Conservation (phyloP, 2,329 filamentous ascomycete species). For the Onygena corvina region DNA sequence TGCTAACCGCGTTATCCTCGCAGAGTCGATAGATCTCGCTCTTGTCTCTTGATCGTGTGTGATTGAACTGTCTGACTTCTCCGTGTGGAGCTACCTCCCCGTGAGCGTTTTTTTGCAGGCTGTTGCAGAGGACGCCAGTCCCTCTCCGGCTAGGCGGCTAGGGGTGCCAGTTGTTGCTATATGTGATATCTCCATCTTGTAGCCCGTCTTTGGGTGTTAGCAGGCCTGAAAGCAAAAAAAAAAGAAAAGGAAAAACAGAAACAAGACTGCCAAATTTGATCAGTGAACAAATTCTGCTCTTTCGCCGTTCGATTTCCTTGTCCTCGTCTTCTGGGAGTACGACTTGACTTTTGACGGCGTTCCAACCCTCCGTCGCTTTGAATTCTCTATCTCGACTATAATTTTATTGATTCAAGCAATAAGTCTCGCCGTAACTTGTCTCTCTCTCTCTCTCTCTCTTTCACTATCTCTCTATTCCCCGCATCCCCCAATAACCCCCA, state of each 20-base stretch:
- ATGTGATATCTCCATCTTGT: constrained; percentile 8
- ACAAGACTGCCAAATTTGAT: constrained; percentile 4
- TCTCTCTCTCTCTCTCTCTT: background rate
- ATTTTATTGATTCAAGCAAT: constrained; percentile 2
- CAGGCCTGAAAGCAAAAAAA: background rate
- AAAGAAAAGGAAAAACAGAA: constrained; percentile 4
- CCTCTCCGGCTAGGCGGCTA: constrained; percentile 1
- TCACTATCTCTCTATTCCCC: background rate
- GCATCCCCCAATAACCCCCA: background rate
- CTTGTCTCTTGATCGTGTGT: background rate
- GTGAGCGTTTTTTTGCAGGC: background rate
- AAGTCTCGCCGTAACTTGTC: background rate
- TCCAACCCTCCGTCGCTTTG: background rate
- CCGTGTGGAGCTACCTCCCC: background rate
- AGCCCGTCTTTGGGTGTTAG: constrained; percentile 6
- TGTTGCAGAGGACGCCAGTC: background rate
- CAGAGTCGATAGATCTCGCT: background rate
- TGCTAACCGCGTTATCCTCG: background rate
- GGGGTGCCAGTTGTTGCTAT: background rate
- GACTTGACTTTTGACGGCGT: background rate
- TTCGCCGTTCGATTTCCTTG: background rate
- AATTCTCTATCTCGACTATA: constrained; percentile 1
- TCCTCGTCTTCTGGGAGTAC: background rate
- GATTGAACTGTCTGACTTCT: background rate
- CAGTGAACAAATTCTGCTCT: constrained; percentile 3